Base-by-base conservation (phyloP, 2,329 filamentous ascomycete genomes). In the Fusarium fracticaudum region DNA sequence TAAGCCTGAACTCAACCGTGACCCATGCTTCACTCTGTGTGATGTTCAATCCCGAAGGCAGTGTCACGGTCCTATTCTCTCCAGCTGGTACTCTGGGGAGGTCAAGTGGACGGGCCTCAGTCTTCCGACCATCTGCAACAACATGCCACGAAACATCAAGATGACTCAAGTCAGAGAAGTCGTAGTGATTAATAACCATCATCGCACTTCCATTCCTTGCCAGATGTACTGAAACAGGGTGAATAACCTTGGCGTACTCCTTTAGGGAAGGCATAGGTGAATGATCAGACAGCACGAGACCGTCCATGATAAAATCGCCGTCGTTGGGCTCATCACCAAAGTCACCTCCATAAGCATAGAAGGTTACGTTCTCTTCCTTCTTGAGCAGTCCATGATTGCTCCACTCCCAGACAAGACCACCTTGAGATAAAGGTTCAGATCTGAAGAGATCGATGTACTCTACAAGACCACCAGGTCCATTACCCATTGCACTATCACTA, bases 401-500 rank as follows among this genome's bases (percentile, higher is more conserved):
- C 89, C 90, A 91, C 75, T 91, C 89, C 90, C 90, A 91, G 6
- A 91, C 86, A 41, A 89, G 90, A 0, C 91, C 92, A 10, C 92
- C 91, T 81, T 93, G 91, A 0, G 84, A 76, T 0, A 79, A 72
- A 0, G 79, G 79, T 37, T 84, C 86, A 48, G 86, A 85, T 76
- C 90, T 88, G 79, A 93, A 94, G 0, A 87, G 86, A 12, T 92
- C 87, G 18, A 92, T 83, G 69, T 94, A 94, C 68, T 93, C 91
- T 69, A 90, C 87, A 55, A 93, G 83, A 2, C 87, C 88, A 3
- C 92, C 92, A 0, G 91, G 92, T 0, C 91, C 92, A 66, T 93
- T 94, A 0, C 92, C 92, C 92, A 94, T 94, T 0, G 92, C 91
- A 72, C 69, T 72, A 1, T n/a, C n/a, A n/a, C n/a, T n/a, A n/a